Base-by-base conservation (phyloP, 768 basidiomycete genomes). In the Tremella fuciformis region DNA sequence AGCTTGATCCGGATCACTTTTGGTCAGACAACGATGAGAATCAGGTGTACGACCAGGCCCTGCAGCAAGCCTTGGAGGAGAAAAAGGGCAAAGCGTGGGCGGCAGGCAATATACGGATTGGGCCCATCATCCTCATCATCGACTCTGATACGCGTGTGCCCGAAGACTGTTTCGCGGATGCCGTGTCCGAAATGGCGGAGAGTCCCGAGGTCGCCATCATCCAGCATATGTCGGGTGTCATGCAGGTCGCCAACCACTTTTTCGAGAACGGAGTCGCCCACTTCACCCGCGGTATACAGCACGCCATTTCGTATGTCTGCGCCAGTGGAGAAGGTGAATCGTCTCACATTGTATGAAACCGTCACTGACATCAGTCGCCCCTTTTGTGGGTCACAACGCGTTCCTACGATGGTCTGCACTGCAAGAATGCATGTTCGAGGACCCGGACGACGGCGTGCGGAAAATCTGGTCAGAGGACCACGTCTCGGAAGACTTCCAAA, bases 181-280 rank as follows among this genome's bases (percentile, higher is more conserved):
- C 91, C 0, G 90, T 89, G 4, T 60, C 55, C 53, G 90, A 94
- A 73, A 81, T 94, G 60, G 80, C 84, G 7, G 86, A 88, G 76
- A 86, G 86, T 64, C 88, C 88, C 0, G 86, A 90, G 41, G 84
- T 91, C 22, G 89, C 85, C 2, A 90, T 94, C 78, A 87, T 94
- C 47, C 91, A 93, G 71, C 91, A 94, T 72, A 88, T 88, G 68
- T 89, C 88, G 4, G 88, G 89, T 66, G 89, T 92, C 65, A 89
- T 91, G 86, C 88, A 92, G 76, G 89, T 91, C 55, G 89, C 86
- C 0, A 80, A 87, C 74, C 86, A 91, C 76, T 92, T 88, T 78
- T 92, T 93, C 69, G 91, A 94, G 73, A 91, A 91, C 65, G 89
- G 88, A 16, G 86, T 93, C 60, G 84, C 91, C 13, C 86, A 86